phyloP scores from a whole-genome alignment of 257 asterid genomes.

The Gentiana dahurica region DNA sequence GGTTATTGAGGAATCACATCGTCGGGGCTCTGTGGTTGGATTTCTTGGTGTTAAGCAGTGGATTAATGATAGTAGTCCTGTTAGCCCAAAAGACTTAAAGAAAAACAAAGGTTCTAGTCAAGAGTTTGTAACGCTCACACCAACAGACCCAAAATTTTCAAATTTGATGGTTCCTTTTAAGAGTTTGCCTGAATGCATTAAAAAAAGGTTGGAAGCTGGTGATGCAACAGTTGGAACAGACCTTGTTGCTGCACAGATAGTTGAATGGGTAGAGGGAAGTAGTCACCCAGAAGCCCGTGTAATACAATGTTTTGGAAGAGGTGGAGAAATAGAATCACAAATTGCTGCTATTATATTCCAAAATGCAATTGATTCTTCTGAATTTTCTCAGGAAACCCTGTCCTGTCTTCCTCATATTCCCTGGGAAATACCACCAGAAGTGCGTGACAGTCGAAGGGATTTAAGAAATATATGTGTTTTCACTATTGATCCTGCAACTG shows the following conservation, averaged over 20 bases:
- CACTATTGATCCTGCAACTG: conserved; percentile 74
- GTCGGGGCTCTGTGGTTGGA: conserved; percentile 57
- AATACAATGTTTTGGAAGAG: conserved; percentile 55
- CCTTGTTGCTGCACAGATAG: conserved; percentile 61
- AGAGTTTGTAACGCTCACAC: conserved; percentile 45
- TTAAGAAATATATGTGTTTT: conserved; percentile 57
- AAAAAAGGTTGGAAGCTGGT: conserved; percentile 49
- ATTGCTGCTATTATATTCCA: conserved; percentile 78
- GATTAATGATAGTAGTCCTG: conserved; percentile 30
- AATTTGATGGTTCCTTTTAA: conserved; percentile 52
- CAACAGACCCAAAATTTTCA: conserved; percentile 67
- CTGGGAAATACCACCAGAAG: conserved; percentile 63
- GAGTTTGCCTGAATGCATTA: conserved; percentile 44
- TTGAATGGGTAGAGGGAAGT: conserved; percentile 69
- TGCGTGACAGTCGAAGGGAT: conserved; percentile 43
- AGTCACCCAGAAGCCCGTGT: conserved; percentile 56
- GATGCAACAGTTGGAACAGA: conserved; percentile 61
- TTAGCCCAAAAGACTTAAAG: conserved; percentile 36
- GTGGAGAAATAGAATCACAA: conserved; percentile 64
- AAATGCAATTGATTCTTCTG: conserved; percentile 59
- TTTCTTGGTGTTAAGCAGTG: conserved; percentile 64
- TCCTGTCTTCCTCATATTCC: conserved; percentile 53
- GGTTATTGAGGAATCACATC: conserved; percentile 44
- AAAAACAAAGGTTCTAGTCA: conserved; percentile 26
- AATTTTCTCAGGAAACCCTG: conserved; percentile 49